Percentiles rank a stretch among this genome's conserved stretches.
Evolutionary conservation across 2,329 filamentous ascomycete genomes (phyloP).

Genomic region (Colletotrichum musae): DNA sequence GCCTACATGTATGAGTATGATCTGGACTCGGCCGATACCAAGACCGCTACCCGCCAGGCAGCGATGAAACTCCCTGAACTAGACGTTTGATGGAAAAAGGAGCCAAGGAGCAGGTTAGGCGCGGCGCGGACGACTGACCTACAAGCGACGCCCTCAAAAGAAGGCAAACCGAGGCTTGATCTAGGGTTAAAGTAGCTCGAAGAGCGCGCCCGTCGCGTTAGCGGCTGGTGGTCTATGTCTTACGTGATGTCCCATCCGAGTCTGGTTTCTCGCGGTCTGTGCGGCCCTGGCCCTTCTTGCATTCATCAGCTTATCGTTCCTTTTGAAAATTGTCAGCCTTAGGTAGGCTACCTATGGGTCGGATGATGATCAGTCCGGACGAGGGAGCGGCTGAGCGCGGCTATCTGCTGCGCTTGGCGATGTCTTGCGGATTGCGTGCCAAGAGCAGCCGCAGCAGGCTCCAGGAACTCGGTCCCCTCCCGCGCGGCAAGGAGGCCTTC

Average conservation of each 20-base stretch:
- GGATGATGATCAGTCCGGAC: constrained; percentile 8
- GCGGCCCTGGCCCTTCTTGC: not conserved
- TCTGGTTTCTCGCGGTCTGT: not conserved
- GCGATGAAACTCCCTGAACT: not conserved
- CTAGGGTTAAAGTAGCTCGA: not conserved
- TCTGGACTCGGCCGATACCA: not conserved
- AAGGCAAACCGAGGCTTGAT: constrained; percentile 4
- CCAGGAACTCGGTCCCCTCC: not conserved
- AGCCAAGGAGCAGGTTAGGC: not conserved
- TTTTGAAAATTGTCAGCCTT: not conserved
- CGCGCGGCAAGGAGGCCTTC: not conserved
- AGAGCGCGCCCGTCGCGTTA: constrained; percentile 1
- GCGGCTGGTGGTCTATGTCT: not conserved
- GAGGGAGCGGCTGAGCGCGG: not conserved
- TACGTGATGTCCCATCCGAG: not conserved
- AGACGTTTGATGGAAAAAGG: not conserved
- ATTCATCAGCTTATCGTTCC: not conserved
- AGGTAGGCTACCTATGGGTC: not conserved
- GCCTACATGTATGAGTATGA: not conserved
- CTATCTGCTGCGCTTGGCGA: not conserved
- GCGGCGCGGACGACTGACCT: not conserved
- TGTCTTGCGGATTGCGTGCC: too few relatives aligned
- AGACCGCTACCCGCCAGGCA: not conserved
- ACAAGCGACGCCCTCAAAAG: not conserved
- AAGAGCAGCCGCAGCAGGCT: not conserved